Percentiles rank a stretch among this genome's conserved stretches.
phyloP scores from a whole-genome alignment of 2,329 filamentous ascomycete species.

The Thielaviopsis musarum region DNA sequence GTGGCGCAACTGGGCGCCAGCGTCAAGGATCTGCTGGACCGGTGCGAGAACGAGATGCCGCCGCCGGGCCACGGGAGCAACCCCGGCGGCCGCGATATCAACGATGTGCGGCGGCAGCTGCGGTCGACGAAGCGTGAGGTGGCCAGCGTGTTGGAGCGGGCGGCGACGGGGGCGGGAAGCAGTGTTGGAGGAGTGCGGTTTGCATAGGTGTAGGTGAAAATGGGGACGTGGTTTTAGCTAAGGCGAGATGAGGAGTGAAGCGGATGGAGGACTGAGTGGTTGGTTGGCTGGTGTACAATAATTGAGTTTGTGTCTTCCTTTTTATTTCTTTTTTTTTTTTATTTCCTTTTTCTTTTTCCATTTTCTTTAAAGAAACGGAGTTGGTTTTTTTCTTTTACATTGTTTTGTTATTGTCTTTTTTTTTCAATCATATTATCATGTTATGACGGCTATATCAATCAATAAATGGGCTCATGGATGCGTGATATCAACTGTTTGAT shows the following conservation, averaged over 20 bases:
- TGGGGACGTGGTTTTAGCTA: neutral
- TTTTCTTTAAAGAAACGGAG: neutral
- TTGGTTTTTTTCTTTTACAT: neutral
- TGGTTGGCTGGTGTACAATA: conserved; percentile 2
- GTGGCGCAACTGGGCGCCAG: conserved; percentile 19
- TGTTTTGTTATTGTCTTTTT: neutral
- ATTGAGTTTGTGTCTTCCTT: neutral
- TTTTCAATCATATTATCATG: neutral
- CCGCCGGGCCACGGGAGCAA: conserved; percentile 25
- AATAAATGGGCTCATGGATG: neutral
- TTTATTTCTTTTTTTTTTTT: neutral
- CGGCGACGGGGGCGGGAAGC: conserved; percentile 19
- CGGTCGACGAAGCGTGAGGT: conserved; percentile 28
- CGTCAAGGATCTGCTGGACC: conserved; percentile 32
- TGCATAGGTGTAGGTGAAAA: conserved; percentile 19
- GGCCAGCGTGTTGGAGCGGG: conserved; percentile 26
- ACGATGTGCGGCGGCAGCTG: conserved; percentile 26
- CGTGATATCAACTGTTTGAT: too few relatives aligned
- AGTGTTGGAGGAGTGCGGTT: conserved; percentile 24
- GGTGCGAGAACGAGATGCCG: conserved; percentile 31
- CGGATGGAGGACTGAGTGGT: too few relatives aligned
- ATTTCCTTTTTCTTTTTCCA: neutral
- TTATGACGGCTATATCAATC: neutral
- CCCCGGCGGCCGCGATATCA: conserved; percentile 28
- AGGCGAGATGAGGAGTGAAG: neutral